These are phyloP conservation scores for Wickerhamiella hasegawae DNA, from an alignment of 805 yeast genomes.

Conservation along the genomic window DNA sequence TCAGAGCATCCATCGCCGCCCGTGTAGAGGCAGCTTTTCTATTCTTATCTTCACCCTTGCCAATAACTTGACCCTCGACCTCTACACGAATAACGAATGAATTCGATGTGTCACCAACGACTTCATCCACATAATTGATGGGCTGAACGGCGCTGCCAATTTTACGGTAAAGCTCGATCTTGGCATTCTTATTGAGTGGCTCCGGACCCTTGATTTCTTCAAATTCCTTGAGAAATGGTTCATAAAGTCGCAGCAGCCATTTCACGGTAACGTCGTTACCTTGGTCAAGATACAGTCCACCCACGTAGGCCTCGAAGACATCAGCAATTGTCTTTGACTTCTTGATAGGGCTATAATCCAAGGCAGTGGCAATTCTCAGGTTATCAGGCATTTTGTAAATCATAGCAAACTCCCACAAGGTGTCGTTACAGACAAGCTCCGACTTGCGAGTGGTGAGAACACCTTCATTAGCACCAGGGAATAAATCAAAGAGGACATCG, in stretches of 20 bases:
- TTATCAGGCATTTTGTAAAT: conserved; percentile 36
- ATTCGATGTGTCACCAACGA: conserved; percentile 27
- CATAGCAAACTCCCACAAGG: conserved; percentile 52
- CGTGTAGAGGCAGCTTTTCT: conserved; percentile 62
- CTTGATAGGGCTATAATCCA: not conserved
- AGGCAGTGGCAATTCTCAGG: conserved; percentile 2
- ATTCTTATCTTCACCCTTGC: conserved; percentile 55
- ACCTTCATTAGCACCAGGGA: conserved; percentile 69
- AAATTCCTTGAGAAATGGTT: conserved; percentile 21
- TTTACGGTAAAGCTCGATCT: conserved; percentile 49
- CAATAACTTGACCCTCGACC: conserved; percentile 49
- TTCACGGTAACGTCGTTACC: conserved; percentile 17
- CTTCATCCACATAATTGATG: conserved; percentile 38
- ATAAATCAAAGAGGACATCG: conserved; percentile 42
- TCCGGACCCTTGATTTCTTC: not conserved
- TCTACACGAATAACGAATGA: conserved; percentile 50
- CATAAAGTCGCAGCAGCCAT: conserved; percentile 22
- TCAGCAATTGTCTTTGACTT: conserved; percentile 62
- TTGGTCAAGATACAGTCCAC: conserved; percentile 38
- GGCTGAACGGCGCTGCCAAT: conserved; percentile 60
- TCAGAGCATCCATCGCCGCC: conserved; percentile 73
- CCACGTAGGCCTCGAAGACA: conserved; percentile 85
- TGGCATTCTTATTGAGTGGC: conserved; percentile 41
- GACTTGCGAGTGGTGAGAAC: conserved; percentile 57
- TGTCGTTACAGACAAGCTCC: conserved; percentile 53